A percentile compares a stretch with the other conserved stretches of the same genome.
These are phyloP conservation scores for Halenospora varia DNA, from an alignment of 495 filamentous ascomycete species.

Conservation along the genomic window DNA sequence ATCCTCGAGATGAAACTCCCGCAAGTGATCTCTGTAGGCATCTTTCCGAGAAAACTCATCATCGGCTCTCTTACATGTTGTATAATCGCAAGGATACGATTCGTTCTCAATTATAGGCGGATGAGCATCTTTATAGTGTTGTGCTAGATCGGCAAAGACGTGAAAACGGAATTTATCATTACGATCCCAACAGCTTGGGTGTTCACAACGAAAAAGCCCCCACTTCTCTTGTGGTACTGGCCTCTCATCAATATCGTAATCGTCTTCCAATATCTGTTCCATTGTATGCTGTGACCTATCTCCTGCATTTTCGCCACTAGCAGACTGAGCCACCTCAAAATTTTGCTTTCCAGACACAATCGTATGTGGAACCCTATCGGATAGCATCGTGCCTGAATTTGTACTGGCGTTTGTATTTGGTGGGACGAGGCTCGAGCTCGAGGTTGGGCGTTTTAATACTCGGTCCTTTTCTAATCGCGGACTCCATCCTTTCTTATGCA, in stretches of 20 bases:
- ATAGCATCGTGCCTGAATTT: no score
- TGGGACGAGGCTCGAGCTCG: no score
- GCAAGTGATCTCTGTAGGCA: slow-evolving; percentile 36
- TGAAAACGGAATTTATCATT: not conserved
- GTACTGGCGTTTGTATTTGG: no score
- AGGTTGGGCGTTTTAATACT: no score
- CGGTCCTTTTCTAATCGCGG: no score
- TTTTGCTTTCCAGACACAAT: no score
- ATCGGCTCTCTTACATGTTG: not conserved
- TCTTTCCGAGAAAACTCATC: slow-evolving; percentile 5
- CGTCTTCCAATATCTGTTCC: not conserved
- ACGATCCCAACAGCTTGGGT: not conserved
- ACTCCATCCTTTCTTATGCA: no score
- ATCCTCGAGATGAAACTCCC: slow-evolving; percentile 42
- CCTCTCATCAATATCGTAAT: not conserved
- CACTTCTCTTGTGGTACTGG: not conserved
- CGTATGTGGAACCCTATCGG: no score
- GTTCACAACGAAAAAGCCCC: not conserved
- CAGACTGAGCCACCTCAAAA: no score
- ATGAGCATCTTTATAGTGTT: slow-evolving; percentile 25
- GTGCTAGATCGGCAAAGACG: slow-evolving; percentile 34
- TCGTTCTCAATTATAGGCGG: no score
- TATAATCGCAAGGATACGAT: slow-evolving; percentile 3
- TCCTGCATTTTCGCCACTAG: no score
- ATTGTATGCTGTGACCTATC: not conserved